These are phyloP conservation scores for Poronia punctata DNA, from an alignment of 495 filamentous ascomycete genomes.

Conservation along the genomic window DNA sequence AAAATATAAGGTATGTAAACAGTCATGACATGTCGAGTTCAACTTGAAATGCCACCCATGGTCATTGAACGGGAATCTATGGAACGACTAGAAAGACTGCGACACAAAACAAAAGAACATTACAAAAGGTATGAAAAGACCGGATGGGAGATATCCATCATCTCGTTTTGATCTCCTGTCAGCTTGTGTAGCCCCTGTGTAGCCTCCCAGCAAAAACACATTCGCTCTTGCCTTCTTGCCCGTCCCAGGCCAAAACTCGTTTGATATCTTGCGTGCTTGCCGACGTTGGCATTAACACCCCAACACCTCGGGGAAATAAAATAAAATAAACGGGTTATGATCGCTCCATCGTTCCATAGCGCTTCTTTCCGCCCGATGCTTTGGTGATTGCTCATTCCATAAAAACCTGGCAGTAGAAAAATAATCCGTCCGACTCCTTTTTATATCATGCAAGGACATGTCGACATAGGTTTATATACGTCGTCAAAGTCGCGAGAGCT, in stretches of 20 bases:
- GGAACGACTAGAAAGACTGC: constrained; percentile 23
- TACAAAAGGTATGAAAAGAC: constrained; percentile 30
- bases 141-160: constrained; percentile 24
- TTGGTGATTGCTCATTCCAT: constrained; percentile 12
- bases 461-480: constrained; percentile 15
- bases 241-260: constrained; percentile 9
- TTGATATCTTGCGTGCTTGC: too few species aligned
- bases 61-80: constrained; percentile 31
- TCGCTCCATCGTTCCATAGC: constrained; percentile 7
- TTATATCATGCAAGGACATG: constrained; percentile 14
- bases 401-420: constrained; percentile 12
- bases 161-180: constrained; percentile 20
- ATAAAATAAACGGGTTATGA: constrained; percentile 7
- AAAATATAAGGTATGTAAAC: background rate
- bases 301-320: too few species aligned
- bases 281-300: too few species aligned
- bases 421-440: constrained; percentile 13
- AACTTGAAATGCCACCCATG: constrained; percentile 25
- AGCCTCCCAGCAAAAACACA: constrained; percentile 11
- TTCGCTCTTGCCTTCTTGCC: constrained; percentile 16
- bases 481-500: constrained; percentile 11
- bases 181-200: constrained; percentile 15
- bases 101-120: constrained; percentile 26
- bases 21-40: constrained; percentile 12
- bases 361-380: constrained; percentile 9